Evolutionary conservation across 2,329 filamentous ascomycete species (phyloP), one percentile per base, ranked within the genome.

Genomic region (Neonectria magnoliae): DNA sequence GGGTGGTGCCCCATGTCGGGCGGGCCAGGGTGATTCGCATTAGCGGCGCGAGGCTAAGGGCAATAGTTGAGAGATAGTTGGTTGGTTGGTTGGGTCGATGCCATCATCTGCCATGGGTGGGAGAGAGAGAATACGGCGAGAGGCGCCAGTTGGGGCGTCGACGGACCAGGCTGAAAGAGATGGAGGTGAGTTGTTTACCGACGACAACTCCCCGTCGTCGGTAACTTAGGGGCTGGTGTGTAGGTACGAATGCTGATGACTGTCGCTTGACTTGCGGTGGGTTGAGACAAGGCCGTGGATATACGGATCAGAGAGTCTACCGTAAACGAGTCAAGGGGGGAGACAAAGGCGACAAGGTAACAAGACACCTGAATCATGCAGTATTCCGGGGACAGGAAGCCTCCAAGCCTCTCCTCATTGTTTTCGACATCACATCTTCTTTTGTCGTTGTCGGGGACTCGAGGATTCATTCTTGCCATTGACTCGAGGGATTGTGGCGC

Each of bases 1-100:
- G 22, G 54, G 42, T 22, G 41, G 54, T 57, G 27, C 29, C 48
- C 47, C 27, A 51, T 59, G 41, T 62, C 61, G 51, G 65, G 65
- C 38, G 44, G 22, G 42, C 65, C 62, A 48, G 71, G 69, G 71
- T 73, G 71, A 73, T 66, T 69, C 66, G 69, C 70, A 73, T 74
- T 74, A 74, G 71, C 71, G 69, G 62, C 67, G 29, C 52, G 38
- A 61, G 57, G 51, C 62, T 58, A 66, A 51, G 42, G 51, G 51
- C 48, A 18, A 51, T 58, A 55, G 54, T 55, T 27, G 50, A 62
- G 41, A 60, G 60, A 57, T 66, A 63, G 61, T 64, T 54, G 57
- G 52, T 62, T 62, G 57, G 52, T 62, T 62, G 57, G 52, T 62
- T 62, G 57, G 54, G 36, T 44, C 20, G 58, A 62, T 64, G 57